Base-by-base conservation (phyloP, 176 grass and related monocot species). In the Phoenix roebelenii region DNA sequence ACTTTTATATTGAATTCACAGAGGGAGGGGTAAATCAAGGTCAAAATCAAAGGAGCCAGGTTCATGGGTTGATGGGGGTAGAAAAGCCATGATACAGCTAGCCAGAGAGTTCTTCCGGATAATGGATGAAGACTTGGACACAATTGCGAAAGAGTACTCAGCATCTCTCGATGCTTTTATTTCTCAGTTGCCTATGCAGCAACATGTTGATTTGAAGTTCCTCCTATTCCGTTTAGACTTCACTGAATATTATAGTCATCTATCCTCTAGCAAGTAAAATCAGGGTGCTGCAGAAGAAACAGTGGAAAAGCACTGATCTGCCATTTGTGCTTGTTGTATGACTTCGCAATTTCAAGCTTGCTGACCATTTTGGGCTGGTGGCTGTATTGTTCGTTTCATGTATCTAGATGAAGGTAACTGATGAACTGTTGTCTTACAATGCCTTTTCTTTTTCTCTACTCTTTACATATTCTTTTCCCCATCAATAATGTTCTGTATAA, bases 71-170 rank as follows among this genome's bases (percentile, higher is more conserved):
- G 83, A 83, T 72, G 92, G 81, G 14, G 77, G 77, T 44, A 79
- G 84, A 81, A 97, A 97, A 72, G 78, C 81, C 61, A 82, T 88
- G 80, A 85, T 81, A 59, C 87, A 97, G 65, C 79, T 83, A 18
- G 87, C 83, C 17, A 75, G 75, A 61, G 83, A 88, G 52, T 85
- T 91, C 75, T 87, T 91, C 32, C 20, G 60, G 57, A 85, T 79
- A 85, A 97, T 97, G 92, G 81, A 84, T 80, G 87, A 88, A 82
- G 92, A 97, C 59, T 58, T 97, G 87, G 87, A 91, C 63, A 81
- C 61, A 68, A 88, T 97, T 2, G 81, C 84, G 9, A 97, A 83
- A 83, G 92, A 91, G 50, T 91, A 88, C 79, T 88, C 83, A 25
- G 51, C 79, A 64, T 97, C 87, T 58, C 87, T 97, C 54, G 78